These are phyloP conservation scores for Cymbopogon citratus DNA, from an alignment of 176 grass and related monocot species.

Conservation along the genomic window DNA sequence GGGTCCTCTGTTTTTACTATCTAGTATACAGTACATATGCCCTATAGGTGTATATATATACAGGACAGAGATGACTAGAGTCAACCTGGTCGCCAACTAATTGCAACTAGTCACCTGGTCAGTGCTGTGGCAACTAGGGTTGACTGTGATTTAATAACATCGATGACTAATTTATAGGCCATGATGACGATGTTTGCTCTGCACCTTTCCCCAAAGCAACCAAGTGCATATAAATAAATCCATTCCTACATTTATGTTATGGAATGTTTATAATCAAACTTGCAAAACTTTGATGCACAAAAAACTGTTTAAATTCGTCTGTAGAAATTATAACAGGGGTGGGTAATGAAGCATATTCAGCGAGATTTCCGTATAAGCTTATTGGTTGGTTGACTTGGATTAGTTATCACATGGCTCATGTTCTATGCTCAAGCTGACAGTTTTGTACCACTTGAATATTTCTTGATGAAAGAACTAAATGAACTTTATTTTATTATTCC, in stretches of 20 bases:
- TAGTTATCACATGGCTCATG: background rate
- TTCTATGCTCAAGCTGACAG: background rate
- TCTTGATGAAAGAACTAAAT: slow-evolving; percentile 13
- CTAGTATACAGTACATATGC: too few relatives aligned
- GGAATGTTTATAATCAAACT: too few relatives aligned
- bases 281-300: too few relatives aligned
- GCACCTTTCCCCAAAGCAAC: background rate
- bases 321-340: background rate
- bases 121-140: background rate
- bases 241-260: background rate
- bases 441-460: background rate
- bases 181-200: background rate
- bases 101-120: background rate
- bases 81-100: background rate
- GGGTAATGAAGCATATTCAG: background rate
- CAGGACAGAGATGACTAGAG: background rate
- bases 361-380: background rate
- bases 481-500: slow-evolving; percentile 26
- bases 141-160: too few relatives aligned
- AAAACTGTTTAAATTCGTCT: background rate
- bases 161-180: background rate
- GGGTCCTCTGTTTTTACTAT: too few relatives aligned
- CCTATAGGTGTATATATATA: background rate
- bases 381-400: background rate
- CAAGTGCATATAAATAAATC: background rate